Evolutionary conservation across 2,329 filamentous ascomycete genomes (phyloP).

Genomic region (Lecanicillium sp.): DNA sequence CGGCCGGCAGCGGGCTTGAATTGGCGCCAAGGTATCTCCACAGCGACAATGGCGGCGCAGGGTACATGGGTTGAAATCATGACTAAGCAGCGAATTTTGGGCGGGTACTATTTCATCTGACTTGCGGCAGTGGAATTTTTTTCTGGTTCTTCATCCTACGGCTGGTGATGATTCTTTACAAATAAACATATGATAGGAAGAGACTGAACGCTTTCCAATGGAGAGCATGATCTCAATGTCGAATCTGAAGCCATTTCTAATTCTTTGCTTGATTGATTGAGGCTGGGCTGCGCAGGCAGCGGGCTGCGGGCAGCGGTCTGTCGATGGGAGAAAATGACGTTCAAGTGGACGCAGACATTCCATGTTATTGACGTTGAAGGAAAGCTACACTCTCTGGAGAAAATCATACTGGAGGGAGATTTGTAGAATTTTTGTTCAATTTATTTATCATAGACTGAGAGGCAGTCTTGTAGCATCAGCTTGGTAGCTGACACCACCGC

Average conservation of each 20-base stretch:
- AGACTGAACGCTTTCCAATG: conserved; percentile 53
- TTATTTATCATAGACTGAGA: too few relatives aligned
- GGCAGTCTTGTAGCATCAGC: too few relatives aligned
- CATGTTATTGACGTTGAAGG: too few relatives aligned
- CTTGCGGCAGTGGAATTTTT: conserved; percentile 18
- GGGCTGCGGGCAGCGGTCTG: too few relatives aligned
- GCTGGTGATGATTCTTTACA: conserved; percentile 57
- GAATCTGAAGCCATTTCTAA: conserved; percentile 51
- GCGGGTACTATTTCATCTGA: conserved; percentile 18
- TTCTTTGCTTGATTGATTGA: background rate
- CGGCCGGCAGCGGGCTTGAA: too few relatives aligned
- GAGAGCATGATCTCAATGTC: conserved; percentile 56
- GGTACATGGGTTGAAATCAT: conserved; percentile 2
- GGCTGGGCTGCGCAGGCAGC: background rate
- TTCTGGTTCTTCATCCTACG: conserved; percentile 30
- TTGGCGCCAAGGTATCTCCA: background rate
- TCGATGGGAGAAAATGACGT: too few relatives aligned
- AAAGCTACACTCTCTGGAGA: too few relatives aligned
- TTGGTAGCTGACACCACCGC: too few relatives aligned
- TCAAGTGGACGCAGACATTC: too few relatives aligned
- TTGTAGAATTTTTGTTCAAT: too few relatives aligned
- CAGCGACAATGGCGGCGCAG: background rate
- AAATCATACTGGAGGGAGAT: too few relatives aligned
- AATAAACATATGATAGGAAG: conserved; percentile 60
- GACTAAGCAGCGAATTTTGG: conserved; percentile 23